Conservation (phyloP, 441 rosid species). For the Pelargonium cotyledonis region DNA sequence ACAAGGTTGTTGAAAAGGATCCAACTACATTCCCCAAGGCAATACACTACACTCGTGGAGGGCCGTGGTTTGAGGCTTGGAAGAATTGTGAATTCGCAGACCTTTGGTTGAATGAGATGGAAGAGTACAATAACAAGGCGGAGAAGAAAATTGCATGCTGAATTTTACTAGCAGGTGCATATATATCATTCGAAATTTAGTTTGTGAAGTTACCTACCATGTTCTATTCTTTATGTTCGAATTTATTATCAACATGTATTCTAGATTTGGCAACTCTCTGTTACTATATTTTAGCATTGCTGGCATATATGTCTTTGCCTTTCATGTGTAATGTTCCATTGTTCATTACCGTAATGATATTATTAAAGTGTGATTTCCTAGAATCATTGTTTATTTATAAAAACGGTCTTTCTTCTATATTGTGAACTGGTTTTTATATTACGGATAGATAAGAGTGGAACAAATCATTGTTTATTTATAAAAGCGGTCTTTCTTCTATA, state of each 20-base stretch:
- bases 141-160: constrained; percentile 24
- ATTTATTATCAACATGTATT: background rate
- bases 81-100: constrained; percentile 91
- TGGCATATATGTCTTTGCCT: background rate
- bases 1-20: constrained; percentile 59
- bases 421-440: too few species aligned
- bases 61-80: constrained; percentile 98
- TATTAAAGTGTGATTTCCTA: too few species aligned
- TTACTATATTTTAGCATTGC: background rate
- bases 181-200: background rate
- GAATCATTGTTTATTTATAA: too few species aligned
- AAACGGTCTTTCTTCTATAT: too few species aligned
- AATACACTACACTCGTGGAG: constrained; percentile 87
- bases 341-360: background rate
- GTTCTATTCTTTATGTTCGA: background rate
- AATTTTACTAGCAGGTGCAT: background rate
- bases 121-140: constrained; percentile 40
- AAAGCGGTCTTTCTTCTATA: too few species aligned
- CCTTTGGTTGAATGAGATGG: constrained; percentile 76
- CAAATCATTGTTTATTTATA: too few species aligned
- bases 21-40: constrained; percentile 63
- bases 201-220: background rate
- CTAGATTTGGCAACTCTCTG: background rate
- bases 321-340: background rate
- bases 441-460: too few species aligned